Evolutionary conservation across 1,139 yeast species (phyloP), one percentile per base, ranked within the genome.

Genomic region (Saccharomycopsis hybrid): DNA sequence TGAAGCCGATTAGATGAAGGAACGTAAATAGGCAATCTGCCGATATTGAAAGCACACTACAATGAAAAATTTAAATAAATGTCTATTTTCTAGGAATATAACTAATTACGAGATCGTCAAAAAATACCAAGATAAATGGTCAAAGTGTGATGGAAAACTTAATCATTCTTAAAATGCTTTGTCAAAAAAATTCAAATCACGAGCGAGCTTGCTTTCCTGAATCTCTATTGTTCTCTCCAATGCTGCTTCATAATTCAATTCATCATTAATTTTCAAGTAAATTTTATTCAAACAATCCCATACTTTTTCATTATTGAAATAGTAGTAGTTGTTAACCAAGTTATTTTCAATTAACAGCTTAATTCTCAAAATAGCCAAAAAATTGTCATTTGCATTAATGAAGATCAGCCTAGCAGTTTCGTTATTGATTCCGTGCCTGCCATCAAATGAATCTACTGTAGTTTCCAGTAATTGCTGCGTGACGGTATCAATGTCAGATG

Each of bases 301-400:
- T 8, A 51, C 48, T 27, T 40, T 13, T 29, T 43, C 48, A 46
- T 48, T 31, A 24, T 45, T 38, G 30, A 31, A 47, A 37, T 48
- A 46, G 30, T 48, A 29, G 30, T 53, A 53, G 38, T 40, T 48
- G 24, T 46, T 18, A 8, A 46, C 9, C 44, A 53, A 51, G 29
- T 51, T 31, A 37, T 44, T 33, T 24, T 53, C 55, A 18, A 53
- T 32, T 43, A 51, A 46, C 28, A 13, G 8, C 36, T 45, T 48
- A 30, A 46, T 46, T 29, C 54, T 29, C 11, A 48, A 29, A 5
- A 53, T 7, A 7, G 25, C 33, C 24, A 41, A 28, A 25, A 24
- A 24, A 4, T 35, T 5, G 7, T 25, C 41, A 43, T 35, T 35
- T 3, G 11, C 41, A 13, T 33, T 43, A 13, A 33, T 36, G 39